Percentiles rank a stretch among this genome's conserved stretches.
Evolutionary conservation across 2,329 filamentous ascomycete genomes (phyloP).

Genomic region (Hypoxylon sp.): DNA sequence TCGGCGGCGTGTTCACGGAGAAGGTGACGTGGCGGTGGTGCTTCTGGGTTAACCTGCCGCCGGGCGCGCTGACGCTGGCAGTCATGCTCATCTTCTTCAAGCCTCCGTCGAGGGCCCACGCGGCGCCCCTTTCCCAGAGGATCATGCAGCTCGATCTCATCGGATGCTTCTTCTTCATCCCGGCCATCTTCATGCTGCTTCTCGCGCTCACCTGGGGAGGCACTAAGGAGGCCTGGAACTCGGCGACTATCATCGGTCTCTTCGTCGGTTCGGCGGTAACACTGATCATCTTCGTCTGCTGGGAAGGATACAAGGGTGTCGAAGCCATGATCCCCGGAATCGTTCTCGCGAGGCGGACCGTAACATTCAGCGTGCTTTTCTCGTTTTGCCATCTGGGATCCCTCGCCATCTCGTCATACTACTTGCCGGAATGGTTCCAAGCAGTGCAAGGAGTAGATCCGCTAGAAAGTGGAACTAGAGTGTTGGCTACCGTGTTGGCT

Average conservation of each 20-base stretch:
- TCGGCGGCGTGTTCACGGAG: constrained; percentile 46
- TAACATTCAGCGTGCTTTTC: constrained; percentile 2
- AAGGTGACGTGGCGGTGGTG: constrained; percentile 46
- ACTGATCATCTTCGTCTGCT: constrained; percentile 50
- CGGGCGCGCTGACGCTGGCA: constrained; percentile 41
- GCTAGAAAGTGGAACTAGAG: constrained; percentile 4
- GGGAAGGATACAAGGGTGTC: constrained; percentile 48
- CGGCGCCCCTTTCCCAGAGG: neutral
- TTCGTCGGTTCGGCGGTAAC: constrained; percentile 50
- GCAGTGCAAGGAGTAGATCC: constrained; percentile 7
- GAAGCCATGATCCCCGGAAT: constrained; percentile 46
- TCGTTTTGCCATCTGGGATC: constrained; percentile 9
- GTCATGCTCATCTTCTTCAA: constrained; percentile 41
- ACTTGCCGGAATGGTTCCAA: constrained; percentile 13
- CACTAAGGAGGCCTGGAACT: constrained; percentile 39
- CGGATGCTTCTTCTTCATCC: constrained; percentile 34
- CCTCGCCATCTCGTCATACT: constrained; percentile 3
- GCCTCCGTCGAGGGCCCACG: constrained; percentile 34
- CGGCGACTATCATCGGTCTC: constrained; percentile 47
- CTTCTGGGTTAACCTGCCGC: constrained; percentile 47
- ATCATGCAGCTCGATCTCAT: constrained; percentile 36
- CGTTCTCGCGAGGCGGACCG: constrained; percentile 1
- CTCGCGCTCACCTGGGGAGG: constrained; percentile 46
- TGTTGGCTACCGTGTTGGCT: neutral
- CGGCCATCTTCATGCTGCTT: constrained; percentile 39